Conservation (phyloP, 2,329 filamentous ascomycete species). For the Claviceps purpurea region DNA sequence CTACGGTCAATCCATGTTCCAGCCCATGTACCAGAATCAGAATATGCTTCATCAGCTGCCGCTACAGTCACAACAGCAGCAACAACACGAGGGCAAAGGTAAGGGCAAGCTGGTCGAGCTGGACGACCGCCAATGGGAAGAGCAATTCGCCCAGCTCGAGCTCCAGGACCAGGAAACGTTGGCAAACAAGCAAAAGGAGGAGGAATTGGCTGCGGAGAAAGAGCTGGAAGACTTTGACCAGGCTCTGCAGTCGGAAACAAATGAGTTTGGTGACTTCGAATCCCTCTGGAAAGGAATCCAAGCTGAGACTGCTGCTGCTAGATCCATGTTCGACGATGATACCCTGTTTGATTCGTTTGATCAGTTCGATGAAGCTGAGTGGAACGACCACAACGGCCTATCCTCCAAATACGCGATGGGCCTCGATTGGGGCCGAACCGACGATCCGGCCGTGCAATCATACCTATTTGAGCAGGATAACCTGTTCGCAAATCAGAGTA, state of each 20-base stretch:
- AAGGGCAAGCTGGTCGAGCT: slow-evolving; percentile 93
- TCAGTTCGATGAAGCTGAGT: slow-evolving; percentile 56
- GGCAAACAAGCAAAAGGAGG: slow-evolving; percentile 42
- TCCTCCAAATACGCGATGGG: slow-evolving; percentile 48
- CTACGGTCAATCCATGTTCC: slow-evolving; percentile 39
- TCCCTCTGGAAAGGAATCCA: slow-evolving; percentile 75
- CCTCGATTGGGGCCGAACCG: slow-evolving; percentile 47
- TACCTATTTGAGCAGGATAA: slow-evolving; percentile 96
- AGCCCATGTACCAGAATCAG: slow-evolving; percentile 32
- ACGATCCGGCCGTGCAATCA: slow-evolving; percentile 68
- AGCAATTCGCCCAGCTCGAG: slow-evolving; percentile 85
- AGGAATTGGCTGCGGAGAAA: slow-evolving; percentile 59
- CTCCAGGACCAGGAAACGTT: slow-evolving; percentile 38
- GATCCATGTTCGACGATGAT: slow-evolving; percentile 56
- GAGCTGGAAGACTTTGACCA: slow-evolving; percentile 81
- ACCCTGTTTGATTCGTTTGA: slow-evolving; percentile 34
- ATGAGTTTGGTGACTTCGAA: slow-evolving; percentile 78
- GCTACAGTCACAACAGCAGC: slow-evolving; percentile 19
- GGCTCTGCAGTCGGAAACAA: slow-evolving; percentile 52
- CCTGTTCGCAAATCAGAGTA: slow-evolving; percentile 64
- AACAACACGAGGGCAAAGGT: slow-evolving; percentile 47
- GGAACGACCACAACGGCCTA: slow-evolving; percentile 47
- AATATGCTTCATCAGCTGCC: slow-evolving; percentile 29
- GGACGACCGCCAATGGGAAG: slow-evolving; percentile 90
- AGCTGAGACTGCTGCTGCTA: slow-evolving; percentile 58